A percentile compares a stretch with the other conserved stretches of the same genome.
Conservation (phyloP, 2,329 filamentous ascomycete genomes). For the Colletotrichum salicis region DNA sequence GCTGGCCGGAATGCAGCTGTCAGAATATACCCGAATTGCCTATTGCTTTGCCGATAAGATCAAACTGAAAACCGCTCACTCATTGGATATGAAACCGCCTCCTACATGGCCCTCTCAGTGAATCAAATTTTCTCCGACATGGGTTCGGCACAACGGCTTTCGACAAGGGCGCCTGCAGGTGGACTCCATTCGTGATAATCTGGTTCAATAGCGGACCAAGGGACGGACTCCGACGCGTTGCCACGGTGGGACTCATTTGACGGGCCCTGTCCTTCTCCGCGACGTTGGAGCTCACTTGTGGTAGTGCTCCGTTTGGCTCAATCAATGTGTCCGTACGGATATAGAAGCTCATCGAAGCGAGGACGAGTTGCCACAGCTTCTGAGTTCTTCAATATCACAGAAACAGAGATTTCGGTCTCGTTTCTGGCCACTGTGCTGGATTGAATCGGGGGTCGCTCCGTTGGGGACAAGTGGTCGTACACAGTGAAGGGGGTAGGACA, state of each 20-base stretch:
- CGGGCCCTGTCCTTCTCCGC: background rate
- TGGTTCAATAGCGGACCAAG: background rate
- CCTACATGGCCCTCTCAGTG: background rate
- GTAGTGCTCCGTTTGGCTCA: background rate
- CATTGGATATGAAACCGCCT: background rate
- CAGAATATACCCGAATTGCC: background rate
- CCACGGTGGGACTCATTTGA: constrained; percentile 1
- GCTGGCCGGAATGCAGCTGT: background rate
- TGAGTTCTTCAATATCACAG: background rate
- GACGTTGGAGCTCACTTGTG: background rate
- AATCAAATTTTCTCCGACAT: constrained; percentile 9
- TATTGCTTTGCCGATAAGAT: background rate
- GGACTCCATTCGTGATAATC: background rate
- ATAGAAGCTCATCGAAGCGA: background rate
- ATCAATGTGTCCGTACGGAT: too few relatives aligned
- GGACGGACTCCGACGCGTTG: background rate
- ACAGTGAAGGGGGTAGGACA: background rate
- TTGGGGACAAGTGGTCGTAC: background rate
- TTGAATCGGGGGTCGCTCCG: background rate
- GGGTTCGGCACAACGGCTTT: background rate
- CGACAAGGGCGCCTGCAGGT: background rate
- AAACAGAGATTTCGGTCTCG: background rate
- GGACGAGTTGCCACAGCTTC: background rate
- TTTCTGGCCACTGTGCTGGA: background rate
- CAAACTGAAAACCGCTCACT: background rate